These are phyloP conservation scores for Zoysia pacifica DNA, from an alignment of 176 grass and related monocot species.

Conservation along the genomic window DNA sequence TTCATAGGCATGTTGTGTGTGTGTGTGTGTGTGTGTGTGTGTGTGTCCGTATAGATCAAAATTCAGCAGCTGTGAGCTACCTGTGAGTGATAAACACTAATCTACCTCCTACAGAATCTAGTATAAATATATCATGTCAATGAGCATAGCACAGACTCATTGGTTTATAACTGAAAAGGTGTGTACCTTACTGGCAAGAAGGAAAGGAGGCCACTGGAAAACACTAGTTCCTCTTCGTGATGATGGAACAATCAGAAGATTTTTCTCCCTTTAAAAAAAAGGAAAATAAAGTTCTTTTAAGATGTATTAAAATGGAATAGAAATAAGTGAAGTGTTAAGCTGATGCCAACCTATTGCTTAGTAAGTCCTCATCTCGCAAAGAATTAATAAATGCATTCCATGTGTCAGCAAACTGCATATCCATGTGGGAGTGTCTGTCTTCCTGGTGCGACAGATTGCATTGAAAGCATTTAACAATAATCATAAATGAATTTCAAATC, in stretches of 20 bases:
- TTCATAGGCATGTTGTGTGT: too few relatives aligned
- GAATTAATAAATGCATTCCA: constrained; percentile 90
- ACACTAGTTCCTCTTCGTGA: constrained; percentile 50
- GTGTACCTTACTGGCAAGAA: constrained; percentile 94
- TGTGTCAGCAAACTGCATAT: constrained; percentile 66
- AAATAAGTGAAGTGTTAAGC: constrained; percentile 18
- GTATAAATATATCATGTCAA: constrained; percentile 41
- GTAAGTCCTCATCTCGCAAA: constrained; percentile 87
- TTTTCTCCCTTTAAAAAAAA: constrained; percentile 67
- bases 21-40: too few relatives aligned
- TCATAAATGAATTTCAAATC: neutral
- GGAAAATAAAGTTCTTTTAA: constrained; percentile 12
- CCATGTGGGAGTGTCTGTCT: constrained; percentile 32
- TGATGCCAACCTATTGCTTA: constrained; percentile 68
- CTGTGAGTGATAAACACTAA: too few relatives aligned
- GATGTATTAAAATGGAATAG: neutral
- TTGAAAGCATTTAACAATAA: neutral
- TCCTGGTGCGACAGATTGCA: constrained; percentile 50
- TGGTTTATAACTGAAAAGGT: constrained; percentile 4
- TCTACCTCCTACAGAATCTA: too few relatives aligned
- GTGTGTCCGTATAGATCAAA: too few relatives aligned
- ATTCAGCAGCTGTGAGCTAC: too few relatives aligned
- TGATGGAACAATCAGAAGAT: constrained; percentile 85
- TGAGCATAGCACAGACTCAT: constrained; percentile 14
- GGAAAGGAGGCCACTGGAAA: constrained; percentile 91